Evolutionary conservation across 306 rosid species (phyloP).

Genomic region (Acacia confusa): DNA sequence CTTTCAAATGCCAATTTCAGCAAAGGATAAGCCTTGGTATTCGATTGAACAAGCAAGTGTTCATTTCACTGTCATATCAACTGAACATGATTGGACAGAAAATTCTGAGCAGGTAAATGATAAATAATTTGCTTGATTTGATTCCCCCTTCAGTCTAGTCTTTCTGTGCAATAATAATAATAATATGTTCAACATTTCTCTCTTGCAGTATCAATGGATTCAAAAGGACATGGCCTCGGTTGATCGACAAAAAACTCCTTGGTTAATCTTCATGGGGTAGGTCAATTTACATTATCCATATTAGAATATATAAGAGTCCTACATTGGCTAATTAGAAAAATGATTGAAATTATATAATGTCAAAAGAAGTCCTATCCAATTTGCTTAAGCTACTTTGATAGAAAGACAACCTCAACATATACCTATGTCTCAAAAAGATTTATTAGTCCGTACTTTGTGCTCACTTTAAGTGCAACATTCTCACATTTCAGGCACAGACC

Average conservation of each 20-base stretch:
- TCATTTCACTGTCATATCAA: slow-evolving; percentile 78
- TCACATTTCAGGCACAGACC: slow-evolving; percentile 77
- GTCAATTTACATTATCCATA: not conserved
- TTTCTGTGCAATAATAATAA: not conserved
- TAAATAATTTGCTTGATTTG: not conserved
- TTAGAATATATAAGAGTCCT: no score
- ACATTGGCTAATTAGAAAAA: no score
- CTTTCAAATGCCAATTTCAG: slow-evolving; percentile 76
- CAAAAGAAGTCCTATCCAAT: no score
- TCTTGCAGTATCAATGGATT: slow-evolving; percentile 75
- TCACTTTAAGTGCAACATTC: not conserved
- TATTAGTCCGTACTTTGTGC: not conserved
- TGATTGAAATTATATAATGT: no score
- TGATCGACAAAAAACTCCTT: slow-evolving; percentile 73
- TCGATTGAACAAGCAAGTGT: slow-evolving; percentile 80
- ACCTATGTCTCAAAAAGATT: no score
- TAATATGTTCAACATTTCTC: not conserved
- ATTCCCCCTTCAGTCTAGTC: not conserved
- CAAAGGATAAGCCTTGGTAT: slow-evolving; percentile 89
- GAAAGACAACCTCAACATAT: no score
- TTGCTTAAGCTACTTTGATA: no score
- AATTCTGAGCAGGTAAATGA: slow-evolving; percentile 78
- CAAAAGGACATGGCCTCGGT: slow-evolving; percentile 76
- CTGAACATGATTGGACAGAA: slow-evolving; percentile 71
- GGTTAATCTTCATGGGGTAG: slow-evolving; percentile 83